Evolutionary conservation across 495 filamentous ascomycete genomes (phyloP).

Genomic region (Bacidia rubella): DNA sequence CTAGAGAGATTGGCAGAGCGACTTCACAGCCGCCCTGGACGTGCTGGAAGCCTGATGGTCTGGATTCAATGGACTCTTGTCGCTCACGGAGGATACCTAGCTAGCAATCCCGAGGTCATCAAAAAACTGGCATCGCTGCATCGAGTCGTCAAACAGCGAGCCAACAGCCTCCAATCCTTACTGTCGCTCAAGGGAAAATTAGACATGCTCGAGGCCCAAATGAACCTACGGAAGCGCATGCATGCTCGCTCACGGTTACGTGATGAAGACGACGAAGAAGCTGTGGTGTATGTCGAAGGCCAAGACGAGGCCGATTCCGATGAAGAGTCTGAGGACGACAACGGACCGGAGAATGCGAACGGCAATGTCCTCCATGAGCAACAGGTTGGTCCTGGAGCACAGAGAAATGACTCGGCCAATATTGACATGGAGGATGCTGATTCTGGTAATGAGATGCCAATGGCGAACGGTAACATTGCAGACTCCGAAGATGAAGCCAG

Average conservation of each 20-base stretch:
- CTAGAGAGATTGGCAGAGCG: constrained; percentile 76
- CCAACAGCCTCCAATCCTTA: constrained; percentile 65
- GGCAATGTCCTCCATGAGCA: not conserved
- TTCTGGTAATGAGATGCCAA: constrained; percentile 13
- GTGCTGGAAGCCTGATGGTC: constrained; percentile 79
- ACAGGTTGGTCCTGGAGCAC: not conserved
- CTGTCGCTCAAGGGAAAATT: constrained; percentile 85
- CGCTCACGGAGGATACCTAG: constrained; percentile 82
- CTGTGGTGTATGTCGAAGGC: constrained; percentile 79
- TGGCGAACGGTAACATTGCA: constrained; percentile 13
- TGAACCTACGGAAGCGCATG: constrained; percentile 58
- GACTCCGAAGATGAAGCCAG: constrained; percentile 22
- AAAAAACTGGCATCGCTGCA: constrained; percentile 62
- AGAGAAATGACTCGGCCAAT: constrained; percentile 22
- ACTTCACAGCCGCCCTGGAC: constrained; percentile 73
- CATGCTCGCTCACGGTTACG: constrained; percentile 28
- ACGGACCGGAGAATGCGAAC: too few relatives aligned
- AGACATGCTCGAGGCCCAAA: constrained; percentile 79
- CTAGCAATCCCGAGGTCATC: constrained; percentile 64
- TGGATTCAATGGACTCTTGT: constrained; percentile 97
- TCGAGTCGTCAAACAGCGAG: constrained; percentile 73
- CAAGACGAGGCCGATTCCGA: constrained; percentile 35
- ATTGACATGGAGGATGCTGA: constrained; percentile 9
- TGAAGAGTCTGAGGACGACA: constrained; percentile 32
- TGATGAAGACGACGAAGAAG: constrained; percentile 43